Evolutionary conservation across 2,329 filamentous ascomycete species (phyloP).

Genomic region (Verticillium nubilum): DNA sequence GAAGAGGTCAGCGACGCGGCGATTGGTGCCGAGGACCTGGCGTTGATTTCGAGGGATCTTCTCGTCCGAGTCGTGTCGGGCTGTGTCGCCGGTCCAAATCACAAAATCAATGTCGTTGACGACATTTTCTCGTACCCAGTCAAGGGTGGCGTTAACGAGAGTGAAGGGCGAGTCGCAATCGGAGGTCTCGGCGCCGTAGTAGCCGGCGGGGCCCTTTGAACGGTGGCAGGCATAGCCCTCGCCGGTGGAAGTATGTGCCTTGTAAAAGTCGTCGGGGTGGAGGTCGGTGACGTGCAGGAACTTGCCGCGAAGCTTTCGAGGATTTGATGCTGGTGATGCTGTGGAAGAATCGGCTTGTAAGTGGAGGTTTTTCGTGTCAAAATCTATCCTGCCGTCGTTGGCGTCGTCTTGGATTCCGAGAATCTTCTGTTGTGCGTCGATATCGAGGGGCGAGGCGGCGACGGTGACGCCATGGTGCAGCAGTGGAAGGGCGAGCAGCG

Average conservation of each 20-base stretch:
- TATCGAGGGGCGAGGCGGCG: not conserved
- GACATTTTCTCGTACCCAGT: constrained; percentile 77
- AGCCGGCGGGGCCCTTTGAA: constrained; percentile 68
- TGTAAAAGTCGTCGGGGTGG: constrained; percentile 87
- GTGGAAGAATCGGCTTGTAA: constrained; percentile 6
- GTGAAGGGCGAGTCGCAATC: constrained; percentile 81
- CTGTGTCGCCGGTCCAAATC: constrained; percentile 88
- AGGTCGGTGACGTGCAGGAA: constrained; percentile 93
- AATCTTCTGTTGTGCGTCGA: constrained; percentile 7
- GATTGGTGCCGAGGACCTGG: constrained; percentile 76
- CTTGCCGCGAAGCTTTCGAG: constrained; percentile 57
- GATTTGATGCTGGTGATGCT: constrained; percentile 11
- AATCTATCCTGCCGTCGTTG: not conserved
- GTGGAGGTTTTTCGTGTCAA: not conserved
- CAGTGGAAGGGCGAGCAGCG: not conserved
- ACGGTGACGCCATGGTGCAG: not conserved
- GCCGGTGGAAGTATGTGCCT: constrained; percentile 66
- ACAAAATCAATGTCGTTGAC: constrained; percentile 82
- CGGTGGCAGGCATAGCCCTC: constrained; percentile 72
- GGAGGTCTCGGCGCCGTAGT: constrained; percentile 78
- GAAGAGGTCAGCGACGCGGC: constrained; percentile 70
- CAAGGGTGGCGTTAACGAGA: constrained; percentile 82
- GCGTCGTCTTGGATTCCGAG: constrained; percentile 4
- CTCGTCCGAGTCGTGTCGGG: constrained; percentile 85
- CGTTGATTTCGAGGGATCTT: constrained; percentile 66